Evolutionary conservation across 2,329 filamentous ascomycete species (phyloP), one percentile per base, ranked within the genome.

Genomic region (Claviceps lovelessii): DNA sequence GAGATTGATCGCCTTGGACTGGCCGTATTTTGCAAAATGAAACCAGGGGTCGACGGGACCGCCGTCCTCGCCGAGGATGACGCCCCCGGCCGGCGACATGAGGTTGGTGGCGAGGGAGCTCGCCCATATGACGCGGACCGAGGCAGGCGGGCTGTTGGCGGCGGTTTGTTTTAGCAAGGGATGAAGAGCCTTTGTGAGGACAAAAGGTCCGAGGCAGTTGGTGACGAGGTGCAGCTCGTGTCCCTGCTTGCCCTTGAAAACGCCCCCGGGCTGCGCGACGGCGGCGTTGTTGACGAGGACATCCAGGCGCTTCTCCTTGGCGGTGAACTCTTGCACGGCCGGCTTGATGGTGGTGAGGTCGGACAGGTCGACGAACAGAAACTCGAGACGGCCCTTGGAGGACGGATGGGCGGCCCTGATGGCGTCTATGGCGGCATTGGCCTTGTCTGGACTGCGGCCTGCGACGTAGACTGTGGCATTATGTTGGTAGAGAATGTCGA

Each of bases 391-490:
- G 41, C 75, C 74, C 3, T 63, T 65, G 2, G 66, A 73, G 39
- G 61, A 58, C 0, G 73, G 69, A 15, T 63, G 56, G 3, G 63
- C 58, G 31, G 64, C 54, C 55, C 70, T 66, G 59, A 81, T 74
- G 5, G 64, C 57, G 5, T 66, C 62, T 49, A 82, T 76, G 44
- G 76, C 76, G 0, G 62, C 57, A 3, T 65, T 63, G 13, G 69
- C 76, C 57, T 76, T 76, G n/a, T 69, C 63, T 39, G 68, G 61
- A 4, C 65, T 73, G 35, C 79, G 76, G 3, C 73, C 72, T 5
- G 77, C 77, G 31, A 80, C 63, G 63, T 80, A 82, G n/a, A 83
- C 73, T 1, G 68, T 78, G 41, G 70, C 78, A 54, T 79, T 76
- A 41, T 70, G 72, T 13, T 67, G 63, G 63, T 82, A 83, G 11